These are phyloP conservation scores for Daldinia vernicosa DNA, from an alignment of 495 filamentous ascomycete genomes.

Conservation along the genomic window DNA sequence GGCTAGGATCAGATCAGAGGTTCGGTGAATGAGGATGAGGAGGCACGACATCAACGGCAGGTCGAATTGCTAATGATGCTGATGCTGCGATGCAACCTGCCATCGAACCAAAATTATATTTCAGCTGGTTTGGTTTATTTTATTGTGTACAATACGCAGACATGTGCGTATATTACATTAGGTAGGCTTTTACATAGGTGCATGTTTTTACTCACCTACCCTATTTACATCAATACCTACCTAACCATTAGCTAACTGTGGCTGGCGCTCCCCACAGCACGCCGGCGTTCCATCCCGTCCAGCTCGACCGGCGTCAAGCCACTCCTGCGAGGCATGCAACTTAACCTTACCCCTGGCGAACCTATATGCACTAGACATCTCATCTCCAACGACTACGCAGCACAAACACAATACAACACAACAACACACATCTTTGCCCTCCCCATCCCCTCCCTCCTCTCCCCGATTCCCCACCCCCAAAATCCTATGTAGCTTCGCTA, in stretches of 20 bases:
- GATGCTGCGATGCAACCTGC: not conserved
- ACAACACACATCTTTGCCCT: conserved; percentile 7
- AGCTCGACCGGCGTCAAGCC: no score
- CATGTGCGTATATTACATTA: not conserved
- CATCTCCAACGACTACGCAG: not conserved
- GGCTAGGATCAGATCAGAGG: not conserved
- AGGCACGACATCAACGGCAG: not conserved
- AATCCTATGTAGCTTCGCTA: conserved; percentile 1
- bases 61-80: not conserved
- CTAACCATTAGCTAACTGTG: not conserved
- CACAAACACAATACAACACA: no score
- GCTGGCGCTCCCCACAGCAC: not conserved
- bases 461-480: not conserved
- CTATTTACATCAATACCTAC: not conserved
- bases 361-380: not conserved
- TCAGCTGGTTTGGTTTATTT: not conserved
- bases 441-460: not conserved
- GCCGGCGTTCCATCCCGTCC: no score
- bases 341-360: not conserved
- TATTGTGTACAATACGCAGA: not conserved
- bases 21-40: not conserved
- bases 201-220: not conserved
- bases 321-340: not conserved
- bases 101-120: not conserved
- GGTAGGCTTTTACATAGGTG: not conserved